A percentile compares a stretch with the other conserved stretches of the same genome.
phyloP scores from a whole-genome alignment of 805 yeast species.

The Blastobotrys muscicola region DNA sequence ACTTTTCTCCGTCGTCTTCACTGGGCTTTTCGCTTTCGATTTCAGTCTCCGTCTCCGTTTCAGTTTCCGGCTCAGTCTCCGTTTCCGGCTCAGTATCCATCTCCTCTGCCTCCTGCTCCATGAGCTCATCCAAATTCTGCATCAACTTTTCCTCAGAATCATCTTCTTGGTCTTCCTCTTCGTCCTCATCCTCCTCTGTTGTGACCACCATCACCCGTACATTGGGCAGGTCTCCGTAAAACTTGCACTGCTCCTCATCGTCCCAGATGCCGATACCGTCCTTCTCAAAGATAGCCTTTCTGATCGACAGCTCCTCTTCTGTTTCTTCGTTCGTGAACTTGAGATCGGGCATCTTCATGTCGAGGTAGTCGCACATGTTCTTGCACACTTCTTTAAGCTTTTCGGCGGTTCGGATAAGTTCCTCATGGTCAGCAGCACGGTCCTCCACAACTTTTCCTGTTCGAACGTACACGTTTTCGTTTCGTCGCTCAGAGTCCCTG shows the following conservation, averaged over 20 bases:
- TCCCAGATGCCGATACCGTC: slow-evolving; percentile 43
- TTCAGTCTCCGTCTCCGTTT: neutral
- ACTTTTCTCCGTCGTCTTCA: slow-evolving; percentile 21
- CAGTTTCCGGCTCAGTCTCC: neutral
- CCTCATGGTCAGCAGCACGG: slow-evolving; percentile 16
- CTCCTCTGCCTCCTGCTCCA: neutral
- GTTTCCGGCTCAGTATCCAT: too few species aligned
- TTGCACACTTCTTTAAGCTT: slow-evolving; percentile 37
- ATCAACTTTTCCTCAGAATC: slow-evolving; percentile 30
- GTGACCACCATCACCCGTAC: slow-evolving; percentile 33
- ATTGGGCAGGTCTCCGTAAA: slow-evolving; percentile 61
- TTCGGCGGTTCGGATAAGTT: slow-evolving; percentile 23
- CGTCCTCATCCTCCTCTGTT: slow-evolving; percentile 15
- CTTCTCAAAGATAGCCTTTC: slow-evolving; percentile 10
- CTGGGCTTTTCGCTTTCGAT: slow-evolving; percentile 4
- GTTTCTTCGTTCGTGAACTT: slow-evolving; percentile 19
- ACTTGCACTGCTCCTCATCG: slow-evolving; percentile 50
- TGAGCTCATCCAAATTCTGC: slow-evolving; percentile 1
- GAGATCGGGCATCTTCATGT: slow-evolving; percentile 31
- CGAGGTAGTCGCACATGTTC: slow-evolving; percentile 35
- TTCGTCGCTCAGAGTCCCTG: slow-evolving; percentile 30
- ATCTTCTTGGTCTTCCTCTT: slow-evolving; percentile 25
- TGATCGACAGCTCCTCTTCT: slow-evolving; percentile 19
- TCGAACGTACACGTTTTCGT: slow-evolving; percentile 49
- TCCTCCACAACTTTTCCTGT: slow-evolving; percentile 53